Evolutionary conservation across 768 basidiomycete species (phyloP).

Genomic region (Suillus americanus): DNA sequence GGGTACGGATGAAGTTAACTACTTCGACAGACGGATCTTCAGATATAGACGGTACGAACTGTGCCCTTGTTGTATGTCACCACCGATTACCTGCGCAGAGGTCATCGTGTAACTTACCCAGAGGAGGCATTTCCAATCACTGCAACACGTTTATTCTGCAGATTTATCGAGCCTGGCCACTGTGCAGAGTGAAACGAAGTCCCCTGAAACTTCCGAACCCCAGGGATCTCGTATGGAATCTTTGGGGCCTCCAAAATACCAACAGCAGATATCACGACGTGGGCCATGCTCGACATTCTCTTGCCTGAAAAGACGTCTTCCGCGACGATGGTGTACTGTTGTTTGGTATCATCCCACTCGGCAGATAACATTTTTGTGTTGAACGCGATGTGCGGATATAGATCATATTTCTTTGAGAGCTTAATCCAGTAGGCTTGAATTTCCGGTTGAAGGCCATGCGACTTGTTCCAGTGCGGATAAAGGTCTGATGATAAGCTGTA

Average conservation of each 20-base stretch:
- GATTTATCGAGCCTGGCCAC: conserved; percentile 43
- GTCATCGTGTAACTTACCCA: conserved; percentile 38
- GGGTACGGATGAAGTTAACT: conserved; percentile 59
- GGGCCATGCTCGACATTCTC: conserved; percentile 31
- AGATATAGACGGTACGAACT: conserved; percentile 57
- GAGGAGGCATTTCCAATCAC: conserved; percentile 66
- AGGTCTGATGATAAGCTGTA: conserved; percentile 51
- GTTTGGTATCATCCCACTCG: conserved; percentile 40
- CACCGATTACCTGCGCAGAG: neutral
- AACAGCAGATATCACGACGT: conserved; percentile 51
- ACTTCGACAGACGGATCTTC: conserved; percentile 50
- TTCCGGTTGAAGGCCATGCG: conserved; percentile 41
- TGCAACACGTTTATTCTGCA: conserved; percentile 41
- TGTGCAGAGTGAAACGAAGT: conserved; percentile 51
- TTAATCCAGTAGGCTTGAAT: conserved; percentile 44
- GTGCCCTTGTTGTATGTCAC: conserved; percentile 44
- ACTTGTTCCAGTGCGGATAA: conserved; percentile 43
- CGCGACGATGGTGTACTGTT: conserved; percentile 36
- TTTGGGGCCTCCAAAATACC: conserved; percentile 49
- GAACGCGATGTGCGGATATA: conserved; percentile 42
- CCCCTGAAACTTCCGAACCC: conserved; percentile 45
- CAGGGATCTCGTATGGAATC: conserved; percentile 34
- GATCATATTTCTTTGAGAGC: conserved; percentile 41
- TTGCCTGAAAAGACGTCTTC: conserved; percentile 35
- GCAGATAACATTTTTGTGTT: conserved; percentile 43